phyloP scores from a whole-genome alignment of 192 early-diverging fungal genomes.

The Coemansia sp. region DNA sequence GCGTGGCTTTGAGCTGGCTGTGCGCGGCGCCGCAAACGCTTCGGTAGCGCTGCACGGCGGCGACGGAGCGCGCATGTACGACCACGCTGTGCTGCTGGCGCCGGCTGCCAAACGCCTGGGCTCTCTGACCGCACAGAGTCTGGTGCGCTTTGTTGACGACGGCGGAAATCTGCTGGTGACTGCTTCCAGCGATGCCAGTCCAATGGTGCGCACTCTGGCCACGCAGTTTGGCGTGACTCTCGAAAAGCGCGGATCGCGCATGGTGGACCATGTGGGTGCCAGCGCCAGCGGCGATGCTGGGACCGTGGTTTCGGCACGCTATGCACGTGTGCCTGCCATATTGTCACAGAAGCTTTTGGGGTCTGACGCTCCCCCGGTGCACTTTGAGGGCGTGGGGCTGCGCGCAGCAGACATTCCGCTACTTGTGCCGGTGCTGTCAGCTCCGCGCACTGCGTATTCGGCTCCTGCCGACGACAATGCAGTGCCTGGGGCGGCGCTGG shows the following conservation, averaged over 20 bases:
- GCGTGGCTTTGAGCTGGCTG: slow-evolving; percentile 56
- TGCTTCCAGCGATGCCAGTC: slow-evolving; percentile 62
- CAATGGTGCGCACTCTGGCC: slow-evolving; percentile 76
- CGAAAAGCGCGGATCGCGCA: slow-evolving; percentile 68
- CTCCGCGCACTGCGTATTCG: slow-evolving; percentile 66
- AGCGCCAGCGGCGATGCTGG: slow-evolving; percentile 41
- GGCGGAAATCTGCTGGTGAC: slow-evolving; percentile 90
- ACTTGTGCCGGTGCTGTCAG: slow-evolving; percentile 62
- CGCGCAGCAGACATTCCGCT: slow-evolving; percentile 67
- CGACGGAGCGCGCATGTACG: slow-evolving; percentile 60
- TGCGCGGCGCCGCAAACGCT: slow-evolving; percentile 57
- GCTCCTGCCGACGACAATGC: neutral
- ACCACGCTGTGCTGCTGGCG: slow-evolving; percentile 81
- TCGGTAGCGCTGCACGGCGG: slow-evolving; percentile 59
- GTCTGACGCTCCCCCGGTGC: slow-evolving; percentile 14
- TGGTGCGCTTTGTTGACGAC: slow-evolving; percentile 83
- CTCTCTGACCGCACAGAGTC: slow-evolving; percentile 52
- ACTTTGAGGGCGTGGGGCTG: slow-evolving; percentile 81
- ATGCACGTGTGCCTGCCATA: slow-evolving; percentile 45
- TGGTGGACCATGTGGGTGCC: slow-evolving; percentile 66
- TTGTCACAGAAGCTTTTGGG: slow-evolving; percentile 18
- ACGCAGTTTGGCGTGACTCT: slow-evolving; percentile 87
- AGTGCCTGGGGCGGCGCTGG: slow-evolving; percentile 63
- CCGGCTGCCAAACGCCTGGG: slow-evolving; percentile 69
- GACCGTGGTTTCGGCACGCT: slow-evolving; percentile 56